Conservation (phyloP, 2,329 filamentous ascomycete genomes). For the Fusarium solani-melongenae region DNA sequence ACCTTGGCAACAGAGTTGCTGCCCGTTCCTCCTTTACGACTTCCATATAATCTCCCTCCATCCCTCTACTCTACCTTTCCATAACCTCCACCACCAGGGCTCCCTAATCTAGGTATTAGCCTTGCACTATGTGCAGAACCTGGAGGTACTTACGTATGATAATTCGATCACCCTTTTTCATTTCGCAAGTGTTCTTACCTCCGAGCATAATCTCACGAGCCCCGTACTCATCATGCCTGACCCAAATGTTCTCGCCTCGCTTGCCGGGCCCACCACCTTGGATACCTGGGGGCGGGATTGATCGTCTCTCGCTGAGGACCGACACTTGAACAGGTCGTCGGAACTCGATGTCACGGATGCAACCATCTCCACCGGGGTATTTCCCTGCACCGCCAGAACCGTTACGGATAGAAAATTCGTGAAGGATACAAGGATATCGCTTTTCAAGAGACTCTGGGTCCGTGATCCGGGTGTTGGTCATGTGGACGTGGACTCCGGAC, state of each 20-base stretch:
- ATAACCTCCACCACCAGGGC: not conserved
- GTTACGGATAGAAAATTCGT: conserved; percentile 72
- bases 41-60: too few species aligned
- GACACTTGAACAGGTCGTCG: conserved; percentile 78
- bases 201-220: not conserved
- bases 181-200: not conserved
- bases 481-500: conserved; percentile 54
- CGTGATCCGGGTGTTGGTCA: conserved; percentile 84
- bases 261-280: conserved; percentile 81
- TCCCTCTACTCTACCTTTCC: not conserved
- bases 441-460: conserved; percentile 55
- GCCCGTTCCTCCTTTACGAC: not conserved
- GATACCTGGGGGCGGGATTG: conserved; percentile 76
- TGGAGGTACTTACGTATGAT: not conserved
- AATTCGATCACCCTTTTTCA: not conserved
- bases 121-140: not conserved
- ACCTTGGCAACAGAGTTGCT: not conserved
- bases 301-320: conserved; percentile 78
- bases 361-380: conserved; percentile 77
- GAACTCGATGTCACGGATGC: conserved; percentile 81
- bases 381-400: conserved; percentile 73
- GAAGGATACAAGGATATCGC: conserved; percentile 75
- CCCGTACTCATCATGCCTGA: conserved; percentile 47
- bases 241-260: conserved; percentile 88
- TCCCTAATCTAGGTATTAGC: not conserved